A percentile compares a stretch with the other conserved stretches of the same genome.
Conservation (phyloP, 305 asterid species). For the Fraxinus velutina region DNA sequence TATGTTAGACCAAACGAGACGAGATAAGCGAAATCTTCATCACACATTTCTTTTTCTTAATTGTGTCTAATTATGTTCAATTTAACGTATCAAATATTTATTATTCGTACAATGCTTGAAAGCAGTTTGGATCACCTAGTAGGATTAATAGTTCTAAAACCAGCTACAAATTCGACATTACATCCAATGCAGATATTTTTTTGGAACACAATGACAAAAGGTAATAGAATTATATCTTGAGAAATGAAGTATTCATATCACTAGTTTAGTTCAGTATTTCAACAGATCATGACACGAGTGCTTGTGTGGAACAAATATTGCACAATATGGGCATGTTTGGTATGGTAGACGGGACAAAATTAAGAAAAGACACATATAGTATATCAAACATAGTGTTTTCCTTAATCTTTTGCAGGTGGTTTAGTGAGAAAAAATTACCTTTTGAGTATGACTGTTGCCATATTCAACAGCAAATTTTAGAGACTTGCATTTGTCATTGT, state of each 20-base stretch:
- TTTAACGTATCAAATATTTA: background rate
- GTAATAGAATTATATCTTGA: background rate
- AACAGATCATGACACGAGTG: background rate
- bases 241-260: background rate
- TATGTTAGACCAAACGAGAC: background rate
- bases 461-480: conserved; percentile 78
- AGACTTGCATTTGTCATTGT: conserved; percentile 63
- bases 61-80: background rate
- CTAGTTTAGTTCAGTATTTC: background rate
- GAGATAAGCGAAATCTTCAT: background rate
- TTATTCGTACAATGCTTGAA: background rate
- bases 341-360: background rate
- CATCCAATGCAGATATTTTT: background rate
- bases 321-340: background rate
- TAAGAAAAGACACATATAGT: background rate
- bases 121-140: background rate
- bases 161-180: background rate
- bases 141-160: background rate
- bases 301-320: background rate
- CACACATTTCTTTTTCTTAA: background rate
- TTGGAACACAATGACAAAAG: background rate
- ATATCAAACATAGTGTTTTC: background rate
- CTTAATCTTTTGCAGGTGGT: background rate
- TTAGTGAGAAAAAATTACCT: conserved; percentile 36
- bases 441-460: conserved; percentile 65